phyloP scores from a whole-genome alignment of 2,329 filamentous ascomycete species.

The Aaosphaeria pasadenensis region DNA sequence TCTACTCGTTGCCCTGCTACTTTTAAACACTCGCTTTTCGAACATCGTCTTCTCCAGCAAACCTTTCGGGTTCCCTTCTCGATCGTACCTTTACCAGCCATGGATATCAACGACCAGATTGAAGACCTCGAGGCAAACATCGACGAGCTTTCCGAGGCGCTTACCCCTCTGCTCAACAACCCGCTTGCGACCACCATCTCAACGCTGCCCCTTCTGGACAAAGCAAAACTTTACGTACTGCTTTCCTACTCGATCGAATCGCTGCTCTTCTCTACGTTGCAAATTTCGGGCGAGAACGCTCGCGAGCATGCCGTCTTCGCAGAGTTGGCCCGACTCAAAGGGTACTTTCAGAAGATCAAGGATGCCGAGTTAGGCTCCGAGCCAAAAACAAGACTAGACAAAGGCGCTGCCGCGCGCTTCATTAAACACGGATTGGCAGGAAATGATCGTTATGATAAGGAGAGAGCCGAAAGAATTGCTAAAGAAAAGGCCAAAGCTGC shows the following conservation, averaged over 20 bases:
- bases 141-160: constrained; percentile 70
- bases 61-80: too few species aligned
- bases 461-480: constrained; percentile 35
- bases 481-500: constrained; percentile 26
- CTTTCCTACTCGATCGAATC: constrained; percentile 88
- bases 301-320: constrained; percentile 80
- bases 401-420: constrained; percentile 74
- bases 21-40: too few species aligned
- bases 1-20: too few species aligned
- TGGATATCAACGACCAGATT: constrained; percentile 50
- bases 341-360: constrained; percentile 93
- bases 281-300: constrained; percentile 74
- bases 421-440: constrained; percentile 72
- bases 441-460: constrained; percentile 44
- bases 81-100: background rate
- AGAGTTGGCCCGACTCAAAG: constrained; percentile 81
- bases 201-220: constrained; percentile 87
- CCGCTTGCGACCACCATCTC: constrained; percentile 65
- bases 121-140: constrained; percentile 75
- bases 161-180: constrained; percentile 69
- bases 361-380: constrained; percentile 63
- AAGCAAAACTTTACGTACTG: constrained; percentile 89
- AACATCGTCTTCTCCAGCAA: too few species aligned
- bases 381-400: constrained; percentile 63
- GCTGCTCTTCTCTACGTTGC: constrained; percentile 78